A percentile compares a stretch with the other conserved stretches of the same genome.
phyloP scores from a whole-genome alignment of 306 rosid genomes.

The Quercus robur region DNA sequence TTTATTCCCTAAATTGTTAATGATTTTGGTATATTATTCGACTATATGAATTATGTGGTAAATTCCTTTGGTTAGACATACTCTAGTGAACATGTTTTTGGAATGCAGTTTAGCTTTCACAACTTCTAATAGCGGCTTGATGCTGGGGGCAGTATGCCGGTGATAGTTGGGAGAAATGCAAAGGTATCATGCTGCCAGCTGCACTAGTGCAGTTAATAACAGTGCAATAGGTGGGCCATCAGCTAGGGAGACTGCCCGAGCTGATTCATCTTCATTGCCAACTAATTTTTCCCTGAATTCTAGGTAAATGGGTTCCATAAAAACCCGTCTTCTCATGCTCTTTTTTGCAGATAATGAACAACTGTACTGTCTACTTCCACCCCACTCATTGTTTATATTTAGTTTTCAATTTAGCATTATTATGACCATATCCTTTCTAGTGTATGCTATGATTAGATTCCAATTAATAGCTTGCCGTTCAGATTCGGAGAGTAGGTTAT shows the following conservation, averaged over 20 bases:
- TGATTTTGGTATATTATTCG: neutral
- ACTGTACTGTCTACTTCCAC: neutral
- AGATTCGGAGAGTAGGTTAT: neutral
- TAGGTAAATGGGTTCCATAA: slow-evolving; percentile 52
- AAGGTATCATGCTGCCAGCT: slow-evolving; percentile 78
- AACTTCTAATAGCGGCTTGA: slow-evolving; percentile 47
- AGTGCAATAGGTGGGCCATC: slow-evolving; percentile 70
- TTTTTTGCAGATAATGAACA: neutral
- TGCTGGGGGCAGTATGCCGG: slow-evolving; percentile 90
- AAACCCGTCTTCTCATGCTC: neutral
- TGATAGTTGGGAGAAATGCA: slow-evolving; percentile 87
- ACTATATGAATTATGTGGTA: slow-evolving; percentile 8
- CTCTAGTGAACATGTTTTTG: slow-evolving; percentile 23
- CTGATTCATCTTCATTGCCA: slow-evolving; percentile 78
- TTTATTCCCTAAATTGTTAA: neutral
- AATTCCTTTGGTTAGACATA: slow-evolving; percentile 20
- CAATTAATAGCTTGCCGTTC: neutral
- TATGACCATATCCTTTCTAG: neutral
- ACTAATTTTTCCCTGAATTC: slow-evolving; percentile 59
- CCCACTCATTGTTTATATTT: neutral
- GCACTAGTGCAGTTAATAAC: slow-evolving; percentile 93
- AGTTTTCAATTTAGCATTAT: neutral
- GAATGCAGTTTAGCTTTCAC: slow-evolving; percentile 42
- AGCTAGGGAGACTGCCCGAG: slow-evolving; percentile 72
- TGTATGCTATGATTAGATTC: neutral